Evolutionary conservation across 768 basidiomycete genomes (phyloP), one percentile per base, ranked within the genome.

Genomic region (Hysterangium stoloniferum): DNA sequence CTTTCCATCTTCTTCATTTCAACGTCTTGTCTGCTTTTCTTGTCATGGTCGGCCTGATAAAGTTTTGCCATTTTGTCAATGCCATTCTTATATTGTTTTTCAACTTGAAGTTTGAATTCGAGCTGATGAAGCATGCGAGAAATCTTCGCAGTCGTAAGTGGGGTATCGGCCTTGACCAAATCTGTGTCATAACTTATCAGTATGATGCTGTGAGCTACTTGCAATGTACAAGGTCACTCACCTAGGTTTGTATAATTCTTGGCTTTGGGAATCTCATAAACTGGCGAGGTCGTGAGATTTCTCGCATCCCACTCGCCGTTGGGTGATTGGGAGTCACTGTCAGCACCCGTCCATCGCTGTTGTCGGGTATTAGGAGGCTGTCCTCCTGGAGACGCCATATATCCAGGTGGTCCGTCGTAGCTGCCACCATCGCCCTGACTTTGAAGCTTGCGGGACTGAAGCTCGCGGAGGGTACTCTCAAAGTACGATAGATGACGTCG

Each of bases 51-150:
- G 4, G 86, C 89, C 60, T 91, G 83, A 65, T 97, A 97, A 28
- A 97, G 76, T 67, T 88, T 94, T 32, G 85, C 88, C 96, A 99
- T 99, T 73, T 97, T 97, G 70, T 98, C 94, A 56, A 97, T 96
- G 35, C 96, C 96, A 64, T 84, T 79, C 74, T 94, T 95, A 74
- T 97, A 97, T 69, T 98, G 93, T 71, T 86, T 80, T 69, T 99
- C 96, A 56, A 99, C 91, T 66, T 95, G 90, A 49, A 97, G 82
- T 71, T 99, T 99, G 79, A 97, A 99, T 68, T 98, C 94, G 55
- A 99, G 83, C 67, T 97, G 94, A 68, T 97, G 94, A 44, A 98
- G 80, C 94, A 98, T 97, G 58, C 81, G 81, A 35, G 92, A 89
- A 64, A 99, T 98, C 73, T 95, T 98, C 58, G 89, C 85, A 1